A percentile compares a stretch with the other conserved stretches of the same genome.
Evolutionary conservation across 1,139 yeast genomes (phyloP).

Genomic region (Sugiyamaella xylanicola): DNA sequence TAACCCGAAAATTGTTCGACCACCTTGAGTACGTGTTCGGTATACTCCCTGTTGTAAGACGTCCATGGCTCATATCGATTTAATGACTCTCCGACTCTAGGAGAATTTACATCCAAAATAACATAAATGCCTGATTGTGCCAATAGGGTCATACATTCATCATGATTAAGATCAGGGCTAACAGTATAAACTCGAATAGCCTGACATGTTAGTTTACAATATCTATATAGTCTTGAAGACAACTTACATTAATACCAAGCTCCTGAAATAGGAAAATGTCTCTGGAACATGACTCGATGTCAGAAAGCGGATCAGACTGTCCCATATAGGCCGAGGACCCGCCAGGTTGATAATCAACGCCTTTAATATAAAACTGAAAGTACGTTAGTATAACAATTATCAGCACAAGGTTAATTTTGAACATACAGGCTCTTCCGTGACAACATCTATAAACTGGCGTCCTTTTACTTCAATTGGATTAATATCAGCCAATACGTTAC

Average conservation of each 20-base stretch:
- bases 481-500: conserved; percentile 14
- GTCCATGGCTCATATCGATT: conserved; percentile 90
- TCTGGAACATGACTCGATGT: conserved; percentile 66
- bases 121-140: conserved; percentile 92
- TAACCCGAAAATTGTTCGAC: conserved; percentile 81
- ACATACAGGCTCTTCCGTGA: conserved; percentile 73
- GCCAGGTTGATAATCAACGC: conserved; percentile 87
- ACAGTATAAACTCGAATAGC: conserved; percentile 86
- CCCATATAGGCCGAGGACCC: conserved; percentile 68
- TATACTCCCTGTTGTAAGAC: conserved; percentile 67
- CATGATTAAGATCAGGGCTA: conserved; percentile 81
- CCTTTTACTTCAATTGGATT: conserved; percentile 54
- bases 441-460: conserved; percentile 71
- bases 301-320: conserved; percentile 69
- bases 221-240: neutral
- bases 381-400: neutral
- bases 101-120: conserved; percentile 88
- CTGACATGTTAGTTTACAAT: conserved; percentile 51
- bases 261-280: conserved; percentile 74
- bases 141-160: conserved; percentile 84
- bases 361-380: conserved; percentile 69
- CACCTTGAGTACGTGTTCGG: conserved; percentile 75
- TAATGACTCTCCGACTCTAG: conserved; percentile 72
- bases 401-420: too few species aligned
- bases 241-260: conserved; percentile 68